phyloP scores from a whole-genome alignment of 257 asterid genomes.

The Nicotiana attenuata region DNA sequence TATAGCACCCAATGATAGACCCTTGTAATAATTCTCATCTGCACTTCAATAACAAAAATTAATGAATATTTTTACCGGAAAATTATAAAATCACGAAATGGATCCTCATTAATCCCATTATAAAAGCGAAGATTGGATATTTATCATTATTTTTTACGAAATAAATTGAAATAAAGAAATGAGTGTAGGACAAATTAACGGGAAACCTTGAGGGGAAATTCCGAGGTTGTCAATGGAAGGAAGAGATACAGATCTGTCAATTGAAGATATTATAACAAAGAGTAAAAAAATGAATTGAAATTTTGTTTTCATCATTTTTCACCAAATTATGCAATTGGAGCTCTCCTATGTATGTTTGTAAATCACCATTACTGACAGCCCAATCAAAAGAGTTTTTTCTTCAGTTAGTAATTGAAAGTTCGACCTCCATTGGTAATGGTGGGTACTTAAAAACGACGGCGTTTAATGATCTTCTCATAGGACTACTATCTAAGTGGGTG shows the following conservation, averaged over 20 bases:
- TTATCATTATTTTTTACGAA: background rate
- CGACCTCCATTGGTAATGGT: background rate
- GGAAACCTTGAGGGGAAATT: constrained; percentile 13
- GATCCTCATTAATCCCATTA: background rate
- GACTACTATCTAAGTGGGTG: too few species aligned
- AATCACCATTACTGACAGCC: too few species aligned
- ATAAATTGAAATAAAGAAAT: background rate
- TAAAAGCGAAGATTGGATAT: background rate
- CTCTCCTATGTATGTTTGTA: background rate
- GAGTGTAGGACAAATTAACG: background rate
- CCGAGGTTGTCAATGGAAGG: background rate
- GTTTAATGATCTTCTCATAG: background rate
- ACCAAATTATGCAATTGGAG: background rate
- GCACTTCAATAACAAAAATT: constrained; percentile 14
- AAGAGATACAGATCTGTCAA: constrained; percentile 5
- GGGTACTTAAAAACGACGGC: background rate
- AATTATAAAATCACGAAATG: background rate
- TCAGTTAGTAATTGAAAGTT: background rate
- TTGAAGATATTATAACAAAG: background rate
- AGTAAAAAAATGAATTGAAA: background rate
- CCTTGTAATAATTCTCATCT: constrained; percentile 70
- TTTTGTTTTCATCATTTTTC: background rate
- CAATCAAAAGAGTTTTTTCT: background rate
- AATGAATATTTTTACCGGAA: background rate
- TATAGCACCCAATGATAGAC: constrained; percentile 37